These are phyloP conservation scores for Nepenthes alata DNA, from an alignment of 179 eudicot species.

Conservation along the genomic window DNA sequence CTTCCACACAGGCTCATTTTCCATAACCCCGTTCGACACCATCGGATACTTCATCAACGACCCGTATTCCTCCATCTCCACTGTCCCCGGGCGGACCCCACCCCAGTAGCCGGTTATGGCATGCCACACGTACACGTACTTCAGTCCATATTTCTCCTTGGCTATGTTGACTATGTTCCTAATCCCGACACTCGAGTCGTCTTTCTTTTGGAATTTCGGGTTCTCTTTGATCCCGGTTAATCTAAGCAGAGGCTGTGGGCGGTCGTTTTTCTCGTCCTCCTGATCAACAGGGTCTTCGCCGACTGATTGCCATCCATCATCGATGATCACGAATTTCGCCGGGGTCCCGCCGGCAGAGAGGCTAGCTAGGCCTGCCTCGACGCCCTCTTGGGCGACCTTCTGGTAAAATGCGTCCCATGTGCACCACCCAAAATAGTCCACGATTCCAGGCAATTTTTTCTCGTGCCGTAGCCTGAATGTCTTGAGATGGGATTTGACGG, in stretches of 20 bases:
- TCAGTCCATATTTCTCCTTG: constrained; percentile 62
- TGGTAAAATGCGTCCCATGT: constrained; percentile 98
- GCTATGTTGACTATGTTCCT: constrained; percentile 55
- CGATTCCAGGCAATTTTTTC: constrained; percentile 62
- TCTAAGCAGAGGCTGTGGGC: constrained; percentile 28
- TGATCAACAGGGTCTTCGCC: constrained; percentile 24
- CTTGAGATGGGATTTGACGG: constrained; percentile 58
- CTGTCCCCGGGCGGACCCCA: constrained; percentile 77
- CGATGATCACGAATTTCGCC: constrained; percentile 78
- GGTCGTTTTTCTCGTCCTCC: constrained; percentile 9
- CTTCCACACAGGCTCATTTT: constrained; percentile 74
- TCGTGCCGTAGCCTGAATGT: constrained; percentile 63
- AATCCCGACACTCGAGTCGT: constrained; percentile 57
- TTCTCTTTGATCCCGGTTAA: constrained; percentile 77
- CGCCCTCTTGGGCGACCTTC: constrained; percentile 86
- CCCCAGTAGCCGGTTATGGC: constrained; percentile 97
- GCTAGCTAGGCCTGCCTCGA: constrained; percentile 68
- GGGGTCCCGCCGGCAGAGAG: constrained; percentile 55
- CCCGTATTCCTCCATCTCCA: constrained; percentile 73
- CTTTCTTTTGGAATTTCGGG: constrained; percentile 51
- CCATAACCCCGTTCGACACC: constrained; percentile 50
- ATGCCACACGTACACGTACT: constrained; percentile 93
- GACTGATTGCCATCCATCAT: constrained; percentile 89
- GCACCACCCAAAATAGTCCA: constrained; percentile 95
- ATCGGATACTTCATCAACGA: constrained; percentile 58